Evolutionary conservation across 2,329 filamentous ascomycete species (phyloP).

Genomic region (Acrocalymma vagum): DNA sequence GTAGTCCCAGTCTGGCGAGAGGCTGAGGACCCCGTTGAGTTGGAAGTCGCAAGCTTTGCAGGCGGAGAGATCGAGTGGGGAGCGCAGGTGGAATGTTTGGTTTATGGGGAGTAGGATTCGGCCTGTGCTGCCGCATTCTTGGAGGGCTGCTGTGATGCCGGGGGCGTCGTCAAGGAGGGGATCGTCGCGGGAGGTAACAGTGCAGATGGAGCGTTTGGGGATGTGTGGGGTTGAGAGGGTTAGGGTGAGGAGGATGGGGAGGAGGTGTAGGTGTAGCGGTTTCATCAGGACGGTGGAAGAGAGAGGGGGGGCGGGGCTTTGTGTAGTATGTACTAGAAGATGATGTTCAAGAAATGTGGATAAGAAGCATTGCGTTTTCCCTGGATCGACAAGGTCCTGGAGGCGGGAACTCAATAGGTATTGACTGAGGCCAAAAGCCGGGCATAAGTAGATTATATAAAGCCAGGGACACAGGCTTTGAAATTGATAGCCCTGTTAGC

Average conservation of each 20-base stretch:
- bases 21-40: slow-evolving; percentile 55
- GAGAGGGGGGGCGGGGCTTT: too few species aligned
- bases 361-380: too few species aligned
- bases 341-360: too few species aligned
- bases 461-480: too few species aligned
- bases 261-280: slow-evolving; percentile 1
- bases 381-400: too few species aligned
- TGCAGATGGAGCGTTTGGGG: slow-evolving; percentile 39
- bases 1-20: slow-evolving; percentile 49
- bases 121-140: slow-evolving; percentile 53
- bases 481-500: too few species aligned
- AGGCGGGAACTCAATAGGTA: too few species aligned
- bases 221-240: neutral
- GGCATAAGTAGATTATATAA: too few species aligned
- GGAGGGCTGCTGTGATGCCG: slow-evolving; percentile 53
- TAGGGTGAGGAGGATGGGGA: neutral
- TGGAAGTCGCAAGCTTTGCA: slow-evolving; percentile 57
- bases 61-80: slow-evolving; percentile 52
- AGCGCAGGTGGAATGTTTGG: slow-evolving; percentile 54
- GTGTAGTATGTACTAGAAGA: too few species aligned
- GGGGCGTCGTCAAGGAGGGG: slow-evolving; percentile 53
- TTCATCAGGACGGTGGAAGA: too few species aligned
- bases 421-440: too few species aligned
- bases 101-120: slow-evolving; percentile 54
- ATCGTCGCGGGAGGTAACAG: slow-evolving; percentile 37